Percentiles rank a stretch among this genome's conserved stretches.
These are phyloP conservation scores for Cystobasidium slooffiae DNA, from an alignment of 1,284 basidiomycete genomes.

Conservation along the genomic window DNA sequence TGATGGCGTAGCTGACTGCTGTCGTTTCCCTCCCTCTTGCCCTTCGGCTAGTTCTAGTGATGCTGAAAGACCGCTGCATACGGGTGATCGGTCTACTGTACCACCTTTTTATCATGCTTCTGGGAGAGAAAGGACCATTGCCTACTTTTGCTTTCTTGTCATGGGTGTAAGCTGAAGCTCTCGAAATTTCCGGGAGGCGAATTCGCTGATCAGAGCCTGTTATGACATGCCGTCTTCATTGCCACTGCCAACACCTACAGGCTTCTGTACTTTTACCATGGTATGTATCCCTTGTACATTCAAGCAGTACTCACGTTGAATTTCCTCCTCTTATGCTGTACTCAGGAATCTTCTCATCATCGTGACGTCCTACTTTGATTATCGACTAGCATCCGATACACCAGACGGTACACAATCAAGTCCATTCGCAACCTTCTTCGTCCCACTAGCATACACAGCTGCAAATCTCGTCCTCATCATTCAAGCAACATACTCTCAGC, in stretches of 20 bases:
- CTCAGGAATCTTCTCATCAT: constrained; percentile 48
- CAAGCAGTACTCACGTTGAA: neutral
- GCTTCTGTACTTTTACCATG: constrained; percentile 41
- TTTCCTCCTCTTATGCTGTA: neutral
- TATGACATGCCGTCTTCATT: neutral
- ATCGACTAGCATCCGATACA: constrained; percentile 29
- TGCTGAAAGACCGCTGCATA: too few species aligned
- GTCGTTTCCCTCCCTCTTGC: too few species aligned
- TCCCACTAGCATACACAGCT: constrained; percentile 50
- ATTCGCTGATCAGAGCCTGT: neutral
- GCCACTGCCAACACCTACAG: constrained; percentile 2
- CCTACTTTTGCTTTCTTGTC: constrained; percentile 33
- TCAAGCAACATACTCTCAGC: constrained; percentile 32
- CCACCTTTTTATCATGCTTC: constrained; percentile 5
- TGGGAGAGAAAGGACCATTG: constrained; percentile 13
- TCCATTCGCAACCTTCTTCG: constrained; percentile 46
- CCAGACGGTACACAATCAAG: constrained; percentile 38
- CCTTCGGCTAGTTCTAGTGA: too few species aligned
- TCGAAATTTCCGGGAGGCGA: neutral
- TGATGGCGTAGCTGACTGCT: too few species aligned
- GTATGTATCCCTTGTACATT: neutral
- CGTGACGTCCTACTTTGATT: constrained; percentile 48
- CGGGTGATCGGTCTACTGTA: neutral
- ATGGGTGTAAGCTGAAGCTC: constrained; percentile 20
- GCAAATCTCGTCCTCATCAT: constrained; percentile 50